Conservation (phyloP, 2,329 filamentous ascomycete species). For the Botryotinia convoluta region DNA sequence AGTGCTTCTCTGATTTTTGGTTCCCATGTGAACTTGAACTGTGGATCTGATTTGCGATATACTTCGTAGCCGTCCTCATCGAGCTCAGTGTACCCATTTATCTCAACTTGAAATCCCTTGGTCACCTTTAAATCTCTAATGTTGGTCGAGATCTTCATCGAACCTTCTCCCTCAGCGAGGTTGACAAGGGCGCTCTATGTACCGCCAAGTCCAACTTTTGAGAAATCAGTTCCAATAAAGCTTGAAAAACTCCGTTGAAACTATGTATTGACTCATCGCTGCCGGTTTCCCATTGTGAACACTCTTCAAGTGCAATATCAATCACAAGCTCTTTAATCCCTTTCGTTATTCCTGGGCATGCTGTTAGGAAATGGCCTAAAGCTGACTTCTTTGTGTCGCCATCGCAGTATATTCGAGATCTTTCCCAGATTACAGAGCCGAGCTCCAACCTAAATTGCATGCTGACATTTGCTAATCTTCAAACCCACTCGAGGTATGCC, state of each 20-base stretch:
- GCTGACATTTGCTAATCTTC: background rate
- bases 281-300: too few species aligned
- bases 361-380: background rate
- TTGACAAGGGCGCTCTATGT: background rate
- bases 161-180: background rate
- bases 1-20: background rate
- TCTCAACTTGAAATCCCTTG: background rate
- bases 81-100: too few species aligned
- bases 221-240: background rate
- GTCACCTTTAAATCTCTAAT: background rate
- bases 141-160: background rate
- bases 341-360: background rate
- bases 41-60: too few species aligned
- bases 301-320: fast-evolving
- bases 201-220: background rate
- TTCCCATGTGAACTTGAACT: background rate
- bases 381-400: too few species aligned
- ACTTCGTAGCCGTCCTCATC: too few species aligned
- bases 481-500: background rate
- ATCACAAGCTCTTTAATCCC: background rate
- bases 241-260: fast-evolving
- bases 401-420: background rate
- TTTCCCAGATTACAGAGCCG: background rate
- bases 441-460: background rate
- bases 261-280: background rate